These are phyloP conservation scores for Mitragyna speciosa DNA, from an alignment of 257 asterid species.

Conservation along the genomic window DNA sequence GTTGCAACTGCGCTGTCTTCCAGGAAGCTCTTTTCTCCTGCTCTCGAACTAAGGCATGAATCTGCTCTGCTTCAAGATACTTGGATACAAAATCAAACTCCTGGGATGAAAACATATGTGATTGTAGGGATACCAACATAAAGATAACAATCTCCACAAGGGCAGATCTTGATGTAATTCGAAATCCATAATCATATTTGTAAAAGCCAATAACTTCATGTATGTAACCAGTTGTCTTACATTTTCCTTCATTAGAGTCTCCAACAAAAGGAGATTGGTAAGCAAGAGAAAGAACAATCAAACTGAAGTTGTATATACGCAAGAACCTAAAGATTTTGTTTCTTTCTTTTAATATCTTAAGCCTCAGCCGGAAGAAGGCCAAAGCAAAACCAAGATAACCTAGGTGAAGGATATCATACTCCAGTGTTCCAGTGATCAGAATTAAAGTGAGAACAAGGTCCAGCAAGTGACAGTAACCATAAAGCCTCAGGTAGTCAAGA, in stretches of 20 bases:
- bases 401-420: conserved; percentile 89
- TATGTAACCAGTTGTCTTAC: conserved; percentile 74
- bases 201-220: conserved; percentile 92
- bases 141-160: conserved; percentile 91
- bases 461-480: conserved; percentile 94
- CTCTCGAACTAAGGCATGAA: conserved; percentile 89
- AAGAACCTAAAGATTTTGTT: conserved; percentile 80
- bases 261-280: conserved; percentile 93
- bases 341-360: conserved; percentile 81
- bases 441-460: conserved; percentile 88
- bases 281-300: conserved; percentile 90
- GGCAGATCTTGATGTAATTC: conserved; percentile 95
- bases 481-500: conserved; percentile 87
- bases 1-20: conserved; percentile 90
- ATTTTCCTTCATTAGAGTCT: conserved; percentile 65
- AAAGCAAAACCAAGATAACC: conserved; percentile 97
- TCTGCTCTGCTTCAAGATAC: conserved; percentile 94
- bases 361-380: conserved; percentile 85
- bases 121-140: conserved; percentile 83
- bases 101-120: conserved; percentile 88
- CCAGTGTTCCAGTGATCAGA: conserved; percentile 87
- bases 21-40: conserved; percentile 94
- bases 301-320: conserved; percentile 80
- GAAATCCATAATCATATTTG: conserved; percentile 93
- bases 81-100: conserved; percentile 93